Percentiles rank a stretch among this genome's conserved stretches.
Conservation (phyloP, 352 stramenopile species). For the Phytopythium montanum region DNA sequence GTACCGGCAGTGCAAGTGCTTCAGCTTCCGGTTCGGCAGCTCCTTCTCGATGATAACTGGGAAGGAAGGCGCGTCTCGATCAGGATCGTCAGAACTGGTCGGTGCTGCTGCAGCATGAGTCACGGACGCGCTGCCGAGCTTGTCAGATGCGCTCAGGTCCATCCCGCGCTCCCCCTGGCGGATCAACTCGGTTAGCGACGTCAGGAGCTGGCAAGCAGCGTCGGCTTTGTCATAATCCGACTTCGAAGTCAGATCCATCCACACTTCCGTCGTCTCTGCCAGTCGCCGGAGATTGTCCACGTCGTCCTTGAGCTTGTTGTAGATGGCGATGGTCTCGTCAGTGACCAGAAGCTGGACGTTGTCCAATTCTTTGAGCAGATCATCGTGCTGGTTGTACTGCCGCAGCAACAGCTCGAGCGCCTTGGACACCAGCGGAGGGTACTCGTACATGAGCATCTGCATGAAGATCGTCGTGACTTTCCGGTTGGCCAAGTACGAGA, state of each 20-base stretch:
- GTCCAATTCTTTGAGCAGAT: constrained; percentile 59
- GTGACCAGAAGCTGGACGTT: constrained; percentile 58
- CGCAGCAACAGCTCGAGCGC: constrained; percentile 68
- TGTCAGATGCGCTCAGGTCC: not conserved
- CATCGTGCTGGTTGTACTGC: constrained; percentile 71
- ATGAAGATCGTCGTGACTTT: constrained; percentile 58
- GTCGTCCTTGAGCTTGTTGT: constrained; percentile 64
- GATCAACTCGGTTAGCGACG: constrained; percentile 38
- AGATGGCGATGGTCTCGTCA: constrained; percentile 59
- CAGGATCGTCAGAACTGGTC: not conserved
- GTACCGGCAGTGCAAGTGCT: constrained; percentile 25
- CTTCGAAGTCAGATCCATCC: constrained; percentile 77
- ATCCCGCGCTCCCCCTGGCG: not conserved
- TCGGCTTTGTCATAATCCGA: constrained; percentile 64
- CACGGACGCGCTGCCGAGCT: not conserved
- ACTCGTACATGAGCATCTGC: constrained; percentile 81
- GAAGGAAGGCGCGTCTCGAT: not conserved
- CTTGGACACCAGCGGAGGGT: constrained; percentile 65
- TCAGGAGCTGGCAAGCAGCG: constrained; percentile 38
- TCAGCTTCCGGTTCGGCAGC: constrained; percentile 49
- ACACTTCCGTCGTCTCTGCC: constrained; percentile 74
- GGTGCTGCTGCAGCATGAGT: not conserved
- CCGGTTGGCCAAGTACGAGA: constrained; percentile 33
- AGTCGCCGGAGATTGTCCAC: constrained; percentile 56
- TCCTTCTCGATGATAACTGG: constrained; percentile 26